These are phyloP conservation scores for Cladophialophora immunda DNA, from an alignment of 2,329 filamentous ascomycete genomes.

Conservation along the genomic window DNA sequence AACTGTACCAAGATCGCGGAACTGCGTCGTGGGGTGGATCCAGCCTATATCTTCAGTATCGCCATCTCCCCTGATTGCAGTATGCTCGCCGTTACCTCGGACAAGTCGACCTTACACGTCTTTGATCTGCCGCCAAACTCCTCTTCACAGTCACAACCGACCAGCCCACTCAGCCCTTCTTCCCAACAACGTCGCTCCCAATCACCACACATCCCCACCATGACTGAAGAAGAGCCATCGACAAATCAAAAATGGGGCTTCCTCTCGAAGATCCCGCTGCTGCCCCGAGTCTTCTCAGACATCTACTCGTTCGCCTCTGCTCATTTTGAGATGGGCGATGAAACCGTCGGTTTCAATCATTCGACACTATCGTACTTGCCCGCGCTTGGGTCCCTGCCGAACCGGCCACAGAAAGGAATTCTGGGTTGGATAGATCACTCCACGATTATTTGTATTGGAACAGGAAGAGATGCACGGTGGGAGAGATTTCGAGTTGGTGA, in stretches of 20 bases:
- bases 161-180: slow-evolving; percentile 46
- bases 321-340: slow-evolving; percentile 84
- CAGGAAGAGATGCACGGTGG: slow-evolving; percentile 83
- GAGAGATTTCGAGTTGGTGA: slow-evolving; percentile 82
- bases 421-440: slow-evolving; percentile 84
- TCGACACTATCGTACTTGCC: slow-evolving; percentile 52
- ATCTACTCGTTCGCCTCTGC: slow-evolving; percentile 83
- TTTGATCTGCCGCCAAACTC: slow-evolving; percentile 79
- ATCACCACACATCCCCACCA: slow-evolving; percentile 40
- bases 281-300: slow-evolving; percentile 89
- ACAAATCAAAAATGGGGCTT: slow-evolving; percentile 83
- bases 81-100: slow-evolving; percentile 88
- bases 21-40: slow-evolving; percentile 86
- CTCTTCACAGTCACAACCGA: slow-evolving; percentile 47
- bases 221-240: slow-evolving; percentile 49
- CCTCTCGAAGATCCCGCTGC: slow-evolving; percentile 80
- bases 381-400: slow-evolving; percentile 62
- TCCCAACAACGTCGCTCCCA: slow-evolving; percentile 42
- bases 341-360: slow-evolving; percentile 55
- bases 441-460: slow-evolving; percentile 77
- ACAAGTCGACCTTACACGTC: slow-evolving; percentile 94
- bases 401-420: slow-evolving; percentile 78
- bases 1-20: slow-evolving; percentile 85
- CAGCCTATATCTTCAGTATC: slow-evolving; percentile 84
- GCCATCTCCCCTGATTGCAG: slow-evolving; percentile 84